A percentile compares a stretch with the other conserved stretches of the same genome.
Conservation (phyloP, 306 rosid genomes). For the Rosa lucieae region DNA sequence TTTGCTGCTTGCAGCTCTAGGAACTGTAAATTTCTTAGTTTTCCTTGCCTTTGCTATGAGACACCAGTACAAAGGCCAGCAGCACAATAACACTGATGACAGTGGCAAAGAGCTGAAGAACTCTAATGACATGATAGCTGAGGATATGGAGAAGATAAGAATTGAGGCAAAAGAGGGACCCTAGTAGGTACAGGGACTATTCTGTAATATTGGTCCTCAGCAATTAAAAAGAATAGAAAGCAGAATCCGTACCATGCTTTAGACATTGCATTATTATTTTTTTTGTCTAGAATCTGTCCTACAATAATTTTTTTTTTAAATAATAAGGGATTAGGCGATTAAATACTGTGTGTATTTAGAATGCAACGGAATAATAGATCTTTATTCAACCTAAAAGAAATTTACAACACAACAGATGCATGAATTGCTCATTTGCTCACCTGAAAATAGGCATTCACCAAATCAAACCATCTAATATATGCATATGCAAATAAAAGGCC, state of each 20-base stretch:
- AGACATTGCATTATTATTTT: slow-evolving; percentile 7
- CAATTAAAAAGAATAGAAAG: not conserved
- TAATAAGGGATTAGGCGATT: too few species aligned
- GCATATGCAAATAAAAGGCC: slow-evolving; percentile 23
- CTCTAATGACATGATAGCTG: slow-evolving; percentile 35
- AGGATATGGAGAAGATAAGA: slow-evolving; percentile 32
- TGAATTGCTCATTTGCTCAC: not conserved
- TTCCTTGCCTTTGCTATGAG: slow-evolving; percentile 64
- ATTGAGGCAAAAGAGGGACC: slow-evolving; percentile 51
- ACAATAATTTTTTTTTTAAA: too few species aligned
- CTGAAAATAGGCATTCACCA: slow-evolving; percentile 8
- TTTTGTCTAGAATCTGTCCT: not conserved
- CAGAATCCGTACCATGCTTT: not conserved
- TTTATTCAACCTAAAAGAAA: not conserved
- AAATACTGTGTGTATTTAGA: not conserved
- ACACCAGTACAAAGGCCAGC: slow-evolving; percentile 75
- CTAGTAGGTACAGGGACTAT: slow-evolving; percentile 18
- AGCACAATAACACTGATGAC: slow-evolving; percentile 23
- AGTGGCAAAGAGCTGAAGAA: slow-evolving; percentile 46
- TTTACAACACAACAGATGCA: slow-evolving; percentile 5
- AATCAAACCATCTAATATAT: slow-evolving; percentile 15
- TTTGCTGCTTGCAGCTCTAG: slow-evolving; percentile 73
- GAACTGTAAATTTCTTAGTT: slow-evolving; percentile 51
- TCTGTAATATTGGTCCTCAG: not conserved
- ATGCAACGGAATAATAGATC: slow-evolving; percentile 12